Percentiles rank a stretch among this genome's conserved stretches.
Conservation (phyloP, 805 yeast genomes). For the Zygotorulaspora chibaensis region DNA sequence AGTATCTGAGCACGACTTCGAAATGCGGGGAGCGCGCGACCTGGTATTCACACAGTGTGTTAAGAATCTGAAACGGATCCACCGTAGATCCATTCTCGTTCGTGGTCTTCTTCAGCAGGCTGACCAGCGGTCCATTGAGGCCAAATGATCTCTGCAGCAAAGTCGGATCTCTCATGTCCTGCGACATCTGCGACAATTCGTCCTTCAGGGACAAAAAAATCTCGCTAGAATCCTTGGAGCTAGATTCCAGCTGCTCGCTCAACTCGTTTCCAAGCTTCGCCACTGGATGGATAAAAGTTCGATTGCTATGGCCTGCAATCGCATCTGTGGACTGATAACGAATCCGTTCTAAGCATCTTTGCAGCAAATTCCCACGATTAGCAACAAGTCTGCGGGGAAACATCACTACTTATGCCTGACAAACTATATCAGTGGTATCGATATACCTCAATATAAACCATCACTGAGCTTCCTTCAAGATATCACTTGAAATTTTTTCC, state of each 20-base stretch:
- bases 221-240: slow-evolving; percentile 8
- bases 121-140: slow-evolving; percentile 17
- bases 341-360: background rate
- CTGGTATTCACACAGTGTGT: slow-evolving; percentile 22
- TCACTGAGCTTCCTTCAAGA: background rate
- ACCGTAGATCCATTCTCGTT: slow-evolving; percentile 12
- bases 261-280: slow-evolving; percentile 16
- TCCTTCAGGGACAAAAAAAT: slow-evolving; percentile 14
- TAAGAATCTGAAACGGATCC: slow-evolving; percentile 29
- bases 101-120: slow-evolving; percentile 16
- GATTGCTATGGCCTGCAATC: background rate
- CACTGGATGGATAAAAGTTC: slow-evolving; percentile 15
- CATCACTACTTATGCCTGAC: slow-evolving; percentile 1
- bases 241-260: slow-evolving; percentile 8
- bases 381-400: slow-evolving; percentile 6
- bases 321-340: slow-evolving; percentile 5
- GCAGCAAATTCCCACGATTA: background rate
- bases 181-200: slow-evolving; percentile 11
- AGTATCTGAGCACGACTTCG: slow-evolving; percentile 22
- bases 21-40: slow-evolving; percentile 32
- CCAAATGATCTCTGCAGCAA: slow-evolving; percentile 20
- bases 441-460: background rate
- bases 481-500: background rate
- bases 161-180: slow-evolving; percentile 11
- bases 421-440: background rate